Evolutionary conservation across 2,329 filamentous ascomycete species (phyloP).

Genomic region (Zymoseptoria crescenta): DNA sequence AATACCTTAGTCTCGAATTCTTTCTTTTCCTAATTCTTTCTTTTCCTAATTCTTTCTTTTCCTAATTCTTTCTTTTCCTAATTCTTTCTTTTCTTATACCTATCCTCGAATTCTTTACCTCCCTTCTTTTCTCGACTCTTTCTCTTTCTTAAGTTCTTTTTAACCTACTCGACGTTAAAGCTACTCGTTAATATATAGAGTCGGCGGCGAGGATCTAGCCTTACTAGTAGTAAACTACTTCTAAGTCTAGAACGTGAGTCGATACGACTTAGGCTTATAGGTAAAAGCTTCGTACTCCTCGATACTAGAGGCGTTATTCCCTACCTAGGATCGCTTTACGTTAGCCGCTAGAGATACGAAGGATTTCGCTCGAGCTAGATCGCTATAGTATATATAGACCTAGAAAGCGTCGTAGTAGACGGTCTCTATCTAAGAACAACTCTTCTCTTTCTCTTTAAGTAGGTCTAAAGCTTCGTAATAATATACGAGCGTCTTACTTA

Average conservation of each 20-base stretch:
- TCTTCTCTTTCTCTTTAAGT: background rate
- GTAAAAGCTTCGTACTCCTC: background rate
- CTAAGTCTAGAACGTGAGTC: background rate
- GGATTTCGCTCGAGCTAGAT: background rate
- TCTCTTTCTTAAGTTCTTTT: too few species aligned
- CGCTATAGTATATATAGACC: background rate
- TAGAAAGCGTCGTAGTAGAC: conserved; percentile 1
- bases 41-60: too few species aligned
- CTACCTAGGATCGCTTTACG: background rate
- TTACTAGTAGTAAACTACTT: background rate
- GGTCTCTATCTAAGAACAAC: background rate
- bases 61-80: too few species aligned
- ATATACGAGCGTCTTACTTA: background rate
- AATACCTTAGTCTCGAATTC: too few species aligned
- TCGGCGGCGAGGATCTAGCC: too few species aligned
- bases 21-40: too few species aligned
- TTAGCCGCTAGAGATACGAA: background rate
- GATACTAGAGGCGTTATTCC: background rate
- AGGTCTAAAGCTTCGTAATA: background rate
- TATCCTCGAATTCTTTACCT: too few species aligned
- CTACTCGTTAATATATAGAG: background rate
- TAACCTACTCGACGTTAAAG: background rate
- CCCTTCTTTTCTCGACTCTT: too few species aligned
- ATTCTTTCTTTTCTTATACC: too few species aligned
- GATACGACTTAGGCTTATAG: background rate